A percentile compares a stretch with the other conserved stretches of the same genome.
Evolutionary conservation across 2,329 filamentous ascomycete species (phyloP).

Genomic region (Seiridium unicorne): DNA sequence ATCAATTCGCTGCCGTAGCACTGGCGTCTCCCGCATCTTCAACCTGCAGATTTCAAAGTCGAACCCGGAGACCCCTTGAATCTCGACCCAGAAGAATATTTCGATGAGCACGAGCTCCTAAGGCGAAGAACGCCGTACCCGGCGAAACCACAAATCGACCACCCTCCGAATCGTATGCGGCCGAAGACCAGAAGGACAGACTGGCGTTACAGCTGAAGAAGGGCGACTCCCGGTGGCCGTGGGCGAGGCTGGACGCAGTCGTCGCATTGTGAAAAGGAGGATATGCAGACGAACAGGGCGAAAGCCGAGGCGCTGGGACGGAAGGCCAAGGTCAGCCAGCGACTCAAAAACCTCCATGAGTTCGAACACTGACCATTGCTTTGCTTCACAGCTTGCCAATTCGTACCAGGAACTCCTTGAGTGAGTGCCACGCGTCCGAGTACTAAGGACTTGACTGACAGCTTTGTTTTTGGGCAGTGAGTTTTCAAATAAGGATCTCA

Average conservation of each 20-base stretch:
- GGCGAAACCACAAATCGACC: neutral
- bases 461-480: conserved; percentile 58
- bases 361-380: neutral
- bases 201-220: neutral
- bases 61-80: neutral
- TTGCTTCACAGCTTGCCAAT: conserved; percentile 75
- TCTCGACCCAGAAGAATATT: neutral
- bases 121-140: neutral
- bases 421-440: conserved; percentile 50
- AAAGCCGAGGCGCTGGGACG: conserved; percentile 44
- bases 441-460: neutral
- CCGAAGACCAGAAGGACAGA: neutral
- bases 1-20: neutral
- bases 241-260: conserved; percentile 10
- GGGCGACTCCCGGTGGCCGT: neutral
- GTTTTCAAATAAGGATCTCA: conserved; percentile 88
- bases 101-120: neutral
- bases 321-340: conserved; percentile 29
- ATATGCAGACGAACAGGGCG: conserved; percentile 39
- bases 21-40: neutral
- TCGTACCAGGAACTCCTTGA: conserved; percentile 96
- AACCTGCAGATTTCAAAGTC: neutral
- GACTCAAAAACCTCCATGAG: neutral
- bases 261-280: conserved; percentile 13
- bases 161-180: too few relatives aligned